Conservation (phyloP, 1,139 yeast genomes). For the Diutina neorugosa region DNA sequence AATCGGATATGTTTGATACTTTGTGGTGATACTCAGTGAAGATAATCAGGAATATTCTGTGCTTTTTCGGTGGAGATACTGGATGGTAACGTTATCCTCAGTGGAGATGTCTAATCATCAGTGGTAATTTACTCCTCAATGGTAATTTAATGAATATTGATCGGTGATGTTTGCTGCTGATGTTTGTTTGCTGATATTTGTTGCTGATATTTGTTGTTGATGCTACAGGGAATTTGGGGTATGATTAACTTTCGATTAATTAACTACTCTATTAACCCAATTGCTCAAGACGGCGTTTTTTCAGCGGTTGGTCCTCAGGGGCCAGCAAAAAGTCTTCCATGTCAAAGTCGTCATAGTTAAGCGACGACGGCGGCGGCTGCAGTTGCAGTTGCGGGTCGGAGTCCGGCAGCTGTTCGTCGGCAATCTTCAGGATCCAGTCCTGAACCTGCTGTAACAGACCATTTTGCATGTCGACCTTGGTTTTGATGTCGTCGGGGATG, state of each 20-base stretch:
- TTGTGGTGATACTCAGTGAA: no score
- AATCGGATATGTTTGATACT: no score
- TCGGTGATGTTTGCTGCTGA: no score
- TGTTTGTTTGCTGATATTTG: no score
- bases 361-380: not conserved
- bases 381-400: not conserved
- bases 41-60: no score
- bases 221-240: not conserved
- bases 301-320: constrained; percentile 7
- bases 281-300: not conserved
- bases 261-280: not conserved
- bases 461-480: constrained; percentile 31
- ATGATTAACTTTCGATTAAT: not conserved
- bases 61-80: no score
- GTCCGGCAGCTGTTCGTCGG: constrained; percentile 9
- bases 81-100: no score
- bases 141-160: no score
- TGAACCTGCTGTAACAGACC: constrained; percentile 46
- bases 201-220: no score
- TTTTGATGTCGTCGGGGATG: not conserved
- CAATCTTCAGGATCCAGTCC: constrained; percentile 42
- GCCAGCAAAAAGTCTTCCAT: constrained; percentile 3
- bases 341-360: not conserved
- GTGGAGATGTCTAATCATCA: no score
- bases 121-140: no score